phyloP scores from a whole-genome alignment of 2,329 filamentous ascomycete genomes.

The Aotearoamyces nothofagi region DNA sequence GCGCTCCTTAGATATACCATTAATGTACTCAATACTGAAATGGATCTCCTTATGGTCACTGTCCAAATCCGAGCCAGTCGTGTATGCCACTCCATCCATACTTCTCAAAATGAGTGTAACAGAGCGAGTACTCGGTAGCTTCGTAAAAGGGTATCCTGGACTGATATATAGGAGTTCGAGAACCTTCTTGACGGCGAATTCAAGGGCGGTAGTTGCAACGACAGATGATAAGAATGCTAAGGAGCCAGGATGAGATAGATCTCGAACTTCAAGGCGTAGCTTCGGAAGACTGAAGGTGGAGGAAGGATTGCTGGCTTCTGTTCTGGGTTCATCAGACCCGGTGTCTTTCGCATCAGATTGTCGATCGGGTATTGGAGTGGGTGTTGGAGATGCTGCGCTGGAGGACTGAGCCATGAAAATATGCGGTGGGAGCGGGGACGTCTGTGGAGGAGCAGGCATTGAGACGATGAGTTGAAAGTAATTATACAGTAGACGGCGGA shows the following conservation, averaged over 20 bases:
- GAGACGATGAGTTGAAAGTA: too few relatives aligned
- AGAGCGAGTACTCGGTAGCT: slow-evolving; percentile 53
- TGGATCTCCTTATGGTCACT: slow-evolving; percentile 87
- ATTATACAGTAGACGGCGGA: too few relatives aligned
- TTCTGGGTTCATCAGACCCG: too few relatives aligned
- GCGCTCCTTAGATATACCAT: slow-evolving; percentile 24
- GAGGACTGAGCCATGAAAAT: slow-evolving; percentile 14
- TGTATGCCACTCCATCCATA: slow-evolving; percentile 82
- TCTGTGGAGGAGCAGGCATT: slow-evolving; percentile 8
- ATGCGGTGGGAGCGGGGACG: slow-evolving; percentile 8
- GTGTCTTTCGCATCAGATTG: too few relatives aligned
- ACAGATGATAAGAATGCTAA: slow-evolving; percentile 51
- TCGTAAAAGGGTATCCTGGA: slow-evolving; percentile 24
- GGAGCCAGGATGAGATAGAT: slow-evolving; percentile 44
- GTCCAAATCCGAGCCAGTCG: slow-evolving; percentile 65
- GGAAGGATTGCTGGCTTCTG: too few relatives aligned
- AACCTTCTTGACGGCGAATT: slow-evolving; percentile 49
- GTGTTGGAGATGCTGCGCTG: slow-evolving; percentile 6
- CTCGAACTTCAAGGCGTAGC: slow-evolving; percentile 42
- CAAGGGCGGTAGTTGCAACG: slow-evolving; percentile 45
- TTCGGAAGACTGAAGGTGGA: slow-evolving; percentile 30
- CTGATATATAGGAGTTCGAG: slow-evolving; percentile 54
- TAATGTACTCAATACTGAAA: slow-evolving; percentile 65
- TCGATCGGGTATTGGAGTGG: too few relatives aligned
- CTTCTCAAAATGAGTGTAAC: slow-evolving; percentile 69